Evolutionary conservation across 306 rosid genomes (phyloP).

Genomic region (Sindora glabra): DNA sequence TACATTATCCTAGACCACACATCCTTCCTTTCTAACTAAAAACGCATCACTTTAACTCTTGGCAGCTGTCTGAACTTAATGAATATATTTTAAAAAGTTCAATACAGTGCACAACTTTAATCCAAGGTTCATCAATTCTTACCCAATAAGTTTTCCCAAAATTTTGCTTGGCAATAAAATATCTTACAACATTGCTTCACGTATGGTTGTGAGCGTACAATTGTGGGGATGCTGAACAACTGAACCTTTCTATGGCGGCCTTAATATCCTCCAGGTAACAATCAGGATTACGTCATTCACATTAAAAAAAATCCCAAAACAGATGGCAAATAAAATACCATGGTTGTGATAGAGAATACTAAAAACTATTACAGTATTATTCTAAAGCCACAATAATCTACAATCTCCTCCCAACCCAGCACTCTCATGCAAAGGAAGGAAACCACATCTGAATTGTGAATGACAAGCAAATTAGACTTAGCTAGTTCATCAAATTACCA

Average conservation of each 20-base stretch:
- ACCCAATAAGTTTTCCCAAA: constrained; percentile 79
- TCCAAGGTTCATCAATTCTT: constrained; percentile 72
- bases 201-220: constrained; percentile 87
- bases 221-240: constrained; percentile 76
- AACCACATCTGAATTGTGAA: too few species aligned
- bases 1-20: too few species aligned
- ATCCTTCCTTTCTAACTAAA: too few species aligned
- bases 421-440: too few species aligned
- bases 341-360: too few species aligned
- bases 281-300: constrained; percentile 68
- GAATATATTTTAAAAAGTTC: neutral
- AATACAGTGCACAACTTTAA: neutral
- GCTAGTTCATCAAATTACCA: too few species aligned
- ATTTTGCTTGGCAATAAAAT: constrained; percentile 85
- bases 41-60: neutral
- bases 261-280: constrained; percentile 81
- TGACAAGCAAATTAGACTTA: too few species aligned
- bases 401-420: too few species aligned
- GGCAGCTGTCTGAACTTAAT: neutral
- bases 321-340: too few species aligned
- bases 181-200: constrained; percentile 82
- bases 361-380: too few species aligned
- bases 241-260: constrained; percentile 94
- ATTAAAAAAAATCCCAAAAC: neutral
- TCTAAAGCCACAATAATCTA: too few species aligned